phyloP scores from a whole-genome alignment of 192 early-diverging fungal species.

The Mortierella claussenii region DNA sequence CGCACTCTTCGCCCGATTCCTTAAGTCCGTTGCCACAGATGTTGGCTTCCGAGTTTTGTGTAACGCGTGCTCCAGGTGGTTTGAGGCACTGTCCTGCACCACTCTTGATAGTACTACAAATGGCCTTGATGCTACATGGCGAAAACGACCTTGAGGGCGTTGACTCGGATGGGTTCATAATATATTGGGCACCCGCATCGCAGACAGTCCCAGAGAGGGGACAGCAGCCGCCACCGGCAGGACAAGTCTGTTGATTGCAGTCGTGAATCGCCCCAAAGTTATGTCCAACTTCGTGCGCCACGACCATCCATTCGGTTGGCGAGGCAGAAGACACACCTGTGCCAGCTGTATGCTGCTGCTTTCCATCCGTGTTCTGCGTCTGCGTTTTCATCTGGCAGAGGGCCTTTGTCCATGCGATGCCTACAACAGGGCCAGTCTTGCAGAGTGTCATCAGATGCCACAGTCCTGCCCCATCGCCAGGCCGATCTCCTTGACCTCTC shows the following conservation, averaged over 20 bases:
- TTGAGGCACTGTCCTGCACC: conserved; percentile 31
- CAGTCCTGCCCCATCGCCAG: conserved; percentile 80
- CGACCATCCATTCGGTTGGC: conserved; percentile 92
- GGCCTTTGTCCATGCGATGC: conserved; percentile 87
- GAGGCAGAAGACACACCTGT: conserved; percentile 87
- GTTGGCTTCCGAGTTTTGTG: conserved; percentile 57
- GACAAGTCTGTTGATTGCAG: conserved; percentile 77
- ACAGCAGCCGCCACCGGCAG: conserved; percentile 66
- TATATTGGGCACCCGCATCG: conserved; percentile 70
- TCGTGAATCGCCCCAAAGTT: conserved; percentile 92
- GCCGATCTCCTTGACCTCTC: conserved; percentile 68
- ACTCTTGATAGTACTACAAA: conserved; percentile 54
- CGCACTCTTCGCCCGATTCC: conserved; percentile 92
- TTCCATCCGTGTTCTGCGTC: conserved; percentile 58
- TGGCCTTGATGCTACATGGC: conserved; percentile 68
- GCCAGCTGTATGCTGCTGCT: conserved; percentile 74
- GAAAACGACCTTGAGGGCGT: conserved; percentile 72
- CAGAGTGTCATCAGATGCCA: conserved; percentile 95
- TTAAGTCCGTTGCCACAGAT: conserved; percentile 97
- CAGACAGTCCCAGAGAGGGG: conserved; percentile 75
- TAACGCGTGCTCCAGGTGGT: conserved; percentile 42
- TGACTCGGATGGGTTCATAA: conserved; percentile 84
- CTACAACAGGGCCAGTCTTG: conserved; percentile 81
- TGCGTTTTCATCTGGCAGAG: conserved; percentile 70
- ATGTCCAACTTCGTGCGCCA: conserved; percentile 96